Base-by-base conservation (phyloP, 2,329 filamentous ascomycete genomes). In the Acrocalymma vagum region DNA sequence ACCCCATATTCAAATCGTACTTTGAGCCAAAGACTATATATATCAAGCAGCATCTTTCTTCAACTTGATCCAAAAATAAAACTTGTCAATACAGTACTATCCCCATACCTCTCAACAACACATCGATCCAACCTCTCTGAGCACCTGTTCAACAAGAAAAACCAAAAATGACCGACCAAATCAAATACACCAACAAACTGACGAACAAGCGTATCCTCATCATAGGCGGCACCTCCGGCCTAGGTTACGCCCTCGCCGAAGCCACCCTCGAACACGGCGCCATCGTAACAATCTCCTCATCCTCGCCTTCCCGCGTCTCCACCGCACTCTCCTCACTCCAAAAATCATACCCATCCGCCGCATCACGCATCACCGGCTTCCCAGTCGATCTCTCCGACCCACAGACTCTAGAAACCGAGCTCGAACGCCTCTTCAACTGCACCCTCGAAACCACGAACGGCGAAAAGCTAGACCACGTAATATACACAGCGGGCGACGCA, bases 181-280 rank as follows among this genome's bases (percentile, higher is more conserved):
- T 53, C 38, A 75, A 75, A 51, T 76, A 75, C 54, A 67, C 63
- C 38, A 75, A 76, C 50, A 80, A 79, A 58, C 75, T 81, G 21
- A 47, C 64, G 9, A 64, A 60, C 49, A 60, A 67, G 18, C 73
- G 71, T 45, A 65, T 85, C 53, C 78, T 88, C 26, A 68, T 88
- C 57, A 74, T 87, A 30, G 85, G 85, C 29, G 85, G 83, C 26
- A 80, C 81, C 2, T 77, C 79, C 11, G 85, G 85, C 35, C 83
- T 88, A 26, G 85, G 84, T 21, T 82, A 77, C 49, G 76, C 71
- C 38, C 80, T 84, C 9, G 83, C 84, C 35, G 78, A 85, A 71
- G 79, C 77, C 2, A 70, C 74, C 10, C 60, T 86, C 27, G 78
- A 80, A 37, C 70, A 78, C 42, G 81, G 81, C 22, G 79, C 78